A percentile compares a stretch with the other conserved stretches of the same genome.
phyloP scores from a whole-genome alignment of 441 rosid genomes.

The Codiaeum variegatum region DNA sequence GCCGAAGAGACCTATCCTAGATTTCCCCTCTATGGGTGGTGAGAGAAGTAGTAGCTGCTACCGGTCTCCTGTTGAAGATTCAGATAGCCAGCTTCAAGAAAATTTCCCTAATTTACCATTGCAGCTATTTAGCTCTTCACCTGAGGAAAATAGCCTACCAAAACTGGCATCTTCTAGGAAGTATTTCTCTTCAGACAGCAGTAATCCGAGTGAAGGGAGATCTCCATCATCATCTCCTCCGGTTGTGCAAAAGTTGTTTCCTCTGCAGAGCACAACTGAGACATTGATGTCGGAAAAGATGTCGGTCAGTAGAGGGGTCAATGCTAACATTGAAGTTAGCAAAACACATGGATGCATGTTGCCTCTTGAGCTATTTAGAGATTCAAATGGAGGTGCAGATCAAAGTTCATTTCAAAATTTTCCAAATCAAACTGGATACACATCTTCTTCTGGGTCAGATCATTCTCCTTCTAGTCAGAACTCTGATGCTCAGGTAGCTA shows the following conservation, averaged over 20 bases:
- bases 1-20: conserved; percentile 37
- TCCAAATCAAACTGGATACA: conserved; percentile 59
- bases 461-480: conserved; percentile 77
- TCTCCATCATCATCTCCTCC: conserved; percentile 78
- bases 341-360: conserved; percentile 31
- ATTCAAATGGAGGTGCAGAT: conserved; percentile 40
- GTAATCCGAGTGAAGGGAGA: conserved; percentile 68
- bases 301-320: conserved; percentile 34
- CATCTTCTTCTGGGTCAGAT: conserved; percentile 88
- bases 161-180: conserved; percentile 62
- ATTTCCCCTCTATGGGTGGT: conserved; percentile 45
- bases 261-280: conserved; percentile 60
- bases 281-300: conserved; percentile 47
- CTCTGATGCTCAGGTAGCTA: conserved; percentile 71
- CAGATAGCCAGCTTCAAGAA: conserved; percentile 57
- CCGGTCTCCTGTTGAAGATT: conserved; percentile 68
- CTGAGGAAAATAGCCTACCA: conserved; percentile 64
- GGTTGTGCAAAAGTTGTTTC: conserved; percentile 63
- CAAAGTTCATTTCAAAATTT: conserved; percentile 46
- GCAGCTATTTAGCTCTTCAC: conserved; percentile 75
- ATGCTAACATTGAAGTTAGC: conserved; percentile 37
- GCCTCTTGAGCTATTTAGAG: conserved; percentile 76
- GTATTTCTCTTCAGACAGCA: conserved; percentile 86
- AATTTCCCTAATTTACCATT: conserved; percentile 57
- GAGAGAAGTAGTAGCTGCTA: conserved; percentile 68